phyloP scores from a whole-genome alignment of 768 basidiomycete genomes.

The Xerocomellus chrysenteron region DNA sequence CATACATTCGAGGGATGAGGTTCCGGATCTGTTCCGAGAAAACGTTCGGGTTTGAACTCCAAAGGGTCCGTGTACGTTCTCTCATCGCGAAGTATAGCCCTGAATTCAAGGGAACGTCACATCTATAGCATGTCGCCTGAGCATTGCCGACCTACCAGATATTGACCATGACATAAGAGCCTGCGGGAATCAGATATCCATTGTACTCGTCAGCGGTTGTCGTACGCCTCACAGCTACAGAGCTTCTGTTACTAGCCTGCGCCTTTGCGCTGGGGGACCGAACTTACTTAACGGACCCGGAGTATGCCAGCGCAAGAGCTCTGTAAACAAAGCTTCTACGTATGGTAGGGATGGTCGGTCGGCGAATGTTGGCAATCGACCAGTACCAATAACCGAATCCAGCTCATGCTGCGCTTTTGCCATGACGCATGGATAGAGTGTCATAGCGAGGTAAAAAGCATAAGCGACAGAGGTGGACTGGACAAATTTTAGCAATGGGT shows the following conservation, averaged over 20 bases:
- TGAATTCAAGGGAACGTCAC: background rate
- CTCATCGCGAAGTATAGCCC: conserved; percentile 16
- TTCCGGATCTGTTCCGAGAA: conserved; percentile 18
- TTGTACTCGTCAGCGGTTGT: conserved; percentile 11
- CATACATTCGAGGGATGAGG: conserved; percentile 8
- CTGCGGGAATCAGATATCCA: conserved; percentile 20
- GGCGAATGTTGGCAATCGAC: conserved; percentile 21
- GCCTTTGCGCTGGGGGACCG: background rate
- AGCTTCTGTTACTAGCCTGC: background rate
- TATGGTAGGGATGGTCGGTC: conserved; percentile 26
- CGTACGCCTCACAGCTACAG: conserved; percentile 4
- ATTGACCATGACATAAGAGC: conserved; percentile 14
- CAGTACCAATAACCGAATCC: conserved; percentile 22
- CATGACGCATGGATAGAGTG: conserved; percentile 23
- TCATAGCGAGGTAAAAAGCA: conserved; percentile 27
- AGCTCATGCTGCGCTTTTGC: conserved; percentile 27
- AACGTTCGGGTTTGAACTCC: conserved; percentile 25
- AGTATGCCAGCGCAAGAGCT: conserved; percentile 20
- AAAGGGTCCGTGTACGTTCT: conserved; percentile 12
- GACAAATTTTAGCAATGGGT: background rate
- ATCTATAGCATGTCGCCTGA: too few species aligned
- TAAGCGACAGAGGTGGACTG: conserved; percentile 11
- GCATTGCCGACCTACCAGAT: conserved; percentile 4
- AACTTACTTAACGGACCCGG: conserved; percentile 8
- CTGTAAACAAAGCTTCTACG: conserved; percentile 25